Evolutionary conservation across 176 grass and related monocot genomes (phyloP).

Genomic region (Aegilops umbellulata): DNA sequence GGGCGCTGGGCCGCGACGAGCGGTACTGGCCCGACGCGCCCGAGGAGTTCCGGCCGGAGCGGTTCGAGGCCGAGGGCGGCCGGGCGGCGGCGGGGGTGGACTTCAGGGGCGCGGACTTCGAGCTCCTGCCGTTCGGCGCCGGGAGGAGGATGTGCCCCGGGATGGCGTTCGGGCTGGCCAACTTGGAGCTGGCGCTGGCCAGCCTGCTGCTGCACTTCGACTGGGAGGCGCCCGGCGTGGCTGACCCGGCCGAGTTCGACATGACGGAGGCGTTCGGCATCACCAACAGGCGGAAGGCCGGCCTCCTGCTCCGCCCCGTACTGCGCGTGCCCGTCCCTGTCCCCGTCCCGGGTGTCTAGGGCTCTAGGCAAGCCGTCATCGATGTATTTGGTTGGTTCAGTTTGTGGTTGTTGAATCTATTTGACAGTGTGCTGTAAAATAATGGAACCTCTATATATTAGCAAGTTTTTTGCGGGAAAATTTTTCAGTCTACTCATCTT

Average conservation of each 20-base stretch:
- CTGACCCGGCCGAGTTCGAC: background rate
- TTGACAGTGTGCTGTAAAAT: too few relatives aligned
- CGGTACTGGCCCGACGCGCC: constrained; percentile 39
- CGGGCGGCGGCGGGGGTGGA: background rate
- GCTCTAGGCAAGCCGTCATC: background rate
- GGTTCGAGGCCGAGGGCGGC: constrained; percentile 24
- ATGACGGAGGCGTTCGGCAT: constrained; percentile 47
- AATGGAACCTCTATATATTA: too few relatives aligned
- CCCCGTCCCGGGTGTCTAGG: background rate
- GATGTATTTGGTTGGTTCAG: too few relatives aligned
- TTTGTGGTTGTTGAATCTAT: too few relatives aligned
- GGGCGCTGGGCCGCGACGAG: constrained; percentile 60
- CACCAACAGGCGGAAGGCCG: constrained; percentile 2
- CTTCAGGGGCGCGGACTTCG: constrained; percentile 39
- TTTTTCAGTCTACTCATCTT: too few relatives aligned
- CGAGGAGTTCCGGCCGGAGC: constrained; percentile 43
- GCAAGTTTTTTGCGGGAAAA: too few relatives aligned
- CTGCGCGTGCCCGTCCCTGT: background rate
- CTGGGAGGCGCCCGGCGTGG: constrained; percentile 30
- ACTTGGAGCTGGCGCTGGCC: constrained; percentile 45
- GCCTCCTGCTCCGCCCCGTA: constrained; percentile 12
- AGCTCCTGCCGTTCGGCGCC: constrained; percentile 53
- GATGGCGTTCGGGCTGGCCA: constrained; percentile 43
- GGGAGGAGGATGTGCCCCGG: constrained; percentile 57
- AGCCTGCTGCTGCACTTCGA: constrained; percentile 50